Conservation (phyloP, 2,329 filamentous ascomycete genomes). For the Fusarium sambucinum region DNA sequence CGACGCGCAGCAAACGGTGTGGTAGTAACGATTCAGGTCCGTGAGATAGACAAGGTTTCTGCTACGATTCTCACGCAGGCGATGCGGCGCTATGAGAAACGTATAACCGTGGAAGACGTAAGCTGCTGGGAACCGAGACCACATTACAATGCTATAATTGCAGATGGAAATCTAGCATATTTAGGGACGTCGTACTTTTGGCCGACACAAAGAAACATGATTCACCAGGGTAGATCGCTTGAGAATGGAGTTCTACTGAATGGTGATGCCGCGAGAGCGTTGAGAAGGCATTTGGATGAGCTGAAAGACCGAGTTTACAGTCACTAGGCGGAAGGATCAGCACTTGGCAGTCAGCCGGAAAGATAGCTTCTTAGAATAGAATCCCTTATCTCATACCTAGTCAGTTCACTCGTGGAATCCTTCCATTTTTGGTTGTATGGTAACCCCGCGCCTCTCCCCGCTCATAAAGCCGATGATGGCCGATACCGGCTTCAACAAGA, state of each 20-base stretch:
- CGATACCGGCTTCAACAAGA: background rate
- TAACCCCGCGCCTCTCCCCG: background rate
- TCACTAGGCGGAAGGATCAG: no score
- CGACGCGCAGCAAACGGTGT: background rate
- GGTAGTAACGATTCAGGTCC: background rate
- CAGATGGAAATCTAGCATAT: constrained; percentile 6
- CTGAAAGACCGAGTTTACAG: background rate
- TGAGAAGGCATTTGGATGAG: background rate
- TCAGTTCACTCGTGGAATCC: background rate
- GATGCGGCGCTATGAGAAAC: background rate
- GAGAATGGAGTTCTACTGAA: constrained; percentile 19
- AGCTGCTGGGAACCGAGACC: constrained; percentile 14
- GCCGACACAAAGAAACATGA: constrained; percentile 18
- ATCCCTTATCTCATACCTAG: no score
- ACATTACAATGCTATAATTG: constrained; percentile 8
- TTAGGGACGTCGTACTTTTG: constrained; percentile 2
- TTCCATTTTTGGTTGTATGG: background rate
- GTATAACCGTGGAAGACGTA: constrained; percentile 1
- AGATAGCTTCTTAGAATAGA: no score
- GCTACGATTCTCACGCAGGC: background rate
- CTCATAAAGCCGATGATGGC: background rate
- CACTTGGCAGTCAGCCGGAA: no score
- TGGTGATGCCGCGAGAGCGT: background rate
- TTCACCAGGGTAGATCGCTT: constrained; percentile 13
- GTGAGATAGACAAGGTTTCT: background rate